Conservation (phyloP, 768 basidiomycete genomes). For the Rickenella mellea region DNA sequence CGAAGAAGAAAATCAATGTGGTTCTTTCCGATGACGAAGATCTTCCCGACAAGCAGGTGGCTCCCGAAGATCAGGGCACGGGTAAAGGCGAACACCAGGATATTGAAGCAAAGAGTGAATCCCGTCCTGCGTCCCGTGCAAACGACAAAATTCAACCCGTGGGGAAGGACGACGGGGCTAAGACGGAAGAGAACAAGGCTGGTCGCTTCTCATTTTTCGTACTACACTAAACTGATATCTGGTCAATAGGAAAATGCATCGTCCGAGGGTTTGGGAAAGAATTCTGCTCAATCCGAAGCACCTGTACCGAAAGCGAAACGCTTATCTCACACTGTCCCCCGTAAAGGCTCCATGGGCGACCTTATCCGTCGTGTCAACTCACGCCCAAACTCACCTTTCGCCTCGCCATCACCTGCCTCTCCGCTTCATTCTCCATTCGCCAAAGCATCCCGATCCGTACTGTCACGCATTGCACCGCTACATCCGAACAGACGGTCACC, state of each 20-base stretch:
- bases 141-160: too few species aligned
- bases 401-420: slow-evolving; percentile 19
- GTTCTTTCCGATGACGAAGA: slow-evolving; percentile 19
- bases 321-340: not conserved
- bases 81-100: slow-evolving; percentile 3
- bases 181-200: slow-evolving; percentile 1
- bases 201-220: not conserved
- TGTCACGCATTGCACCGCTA: slow-evolving; percentile 66
- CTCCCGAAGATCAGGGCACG: not conserved
- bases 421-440: slow-evolving; percentile 51
- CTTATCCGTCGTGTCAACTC: slow-evolving; percentile 66
- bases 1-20: slow-evolving; percentile 8
- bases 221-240: not conserved
- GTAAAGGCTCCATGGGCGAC: slow-evolving; percentile 43
- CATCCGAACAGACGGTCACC: slow-evolving; percentile 67
- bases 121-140: too few species aligned
- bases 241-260: not conserved
- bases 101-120: not conserved
- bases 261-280: not conserved
- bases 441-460: slow-evolving; percentile 52
- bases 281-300: slow-evolving; percentile 3
- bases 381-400: slow-evolving; percentile 53
- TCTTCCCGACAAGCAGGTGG: slow-evolving; percentile 1
- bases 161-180: not conserved
- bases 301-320: not conserved